Conservation (phyloP, 2,329 filamentous ascomycete genomes). For the Xylariaceae sp. region DNA sequence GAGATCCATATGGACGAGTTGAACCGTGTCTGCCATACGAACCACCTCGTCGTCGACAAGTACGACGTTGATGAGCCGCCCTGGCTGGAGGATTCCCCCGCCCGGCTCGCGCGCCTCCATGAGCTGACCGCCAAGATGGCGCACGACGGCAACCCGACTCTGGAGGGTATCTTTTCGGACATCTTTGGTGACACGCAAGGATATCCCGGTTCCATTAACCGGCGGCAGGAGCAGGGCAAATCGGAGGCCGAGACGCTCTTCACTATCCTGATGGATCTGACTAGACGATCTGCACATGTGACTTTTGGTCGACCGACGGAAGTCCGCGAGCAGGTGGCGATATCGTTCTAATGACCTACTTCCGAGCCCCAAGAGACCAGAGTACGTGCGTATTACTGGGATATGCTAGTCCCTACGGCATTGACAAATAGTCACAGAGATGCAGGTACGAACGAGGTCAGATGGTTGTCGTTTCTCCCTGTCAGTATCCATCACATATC, state of each 20-base stretch:
- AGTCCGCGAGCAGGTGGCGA: conserved; percentile 13
- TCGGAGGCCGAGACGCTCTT: conserved; percentile 28
- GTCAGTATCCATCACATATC: no score
- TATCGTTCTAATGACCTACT: conserved; percentile 17
- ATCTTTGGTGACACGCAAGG: conserved; percentile 28
- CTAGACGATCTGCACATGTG: conserved; percentile 22
- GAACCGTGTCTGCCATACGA: conserved; percentile 38
- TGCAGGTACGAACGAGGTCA: no score
- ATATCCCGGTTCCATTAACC: conserved; percentile 27
- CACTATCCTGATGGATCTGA: conserved; percentile 30
- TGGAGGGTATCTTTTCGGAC: conserved; percentile 17
- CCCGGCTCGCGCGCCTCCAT: conserved; percentile 22
- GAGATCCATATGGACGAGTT: conserved; percentile 24
- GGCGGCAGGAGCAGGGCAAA: conserved; percentile 20
- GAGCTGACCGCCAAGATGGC: conserved; percentile 19
- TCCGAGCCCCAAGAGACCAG: no score
- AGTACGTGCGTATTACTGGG: no score
- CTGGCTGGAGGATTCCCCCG: conserved; percentile 29
- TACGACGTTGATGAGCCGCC: conserved; percentile 26
- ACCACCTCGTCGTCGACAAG: conserved; percentile 36
- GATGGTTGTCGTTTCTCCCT: no score
- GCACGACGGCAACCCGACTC: conserved; percentile 5
- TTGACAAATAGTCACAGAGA: no score
- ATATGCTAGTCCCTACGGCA: no score
- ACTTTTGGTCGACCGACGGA: conserved; percentile 30